These are phyloP conservation scores for Trifolium subterraneum DNA, from an alignment of 306 rosid species.

Conservation along the genomic window DNA sequence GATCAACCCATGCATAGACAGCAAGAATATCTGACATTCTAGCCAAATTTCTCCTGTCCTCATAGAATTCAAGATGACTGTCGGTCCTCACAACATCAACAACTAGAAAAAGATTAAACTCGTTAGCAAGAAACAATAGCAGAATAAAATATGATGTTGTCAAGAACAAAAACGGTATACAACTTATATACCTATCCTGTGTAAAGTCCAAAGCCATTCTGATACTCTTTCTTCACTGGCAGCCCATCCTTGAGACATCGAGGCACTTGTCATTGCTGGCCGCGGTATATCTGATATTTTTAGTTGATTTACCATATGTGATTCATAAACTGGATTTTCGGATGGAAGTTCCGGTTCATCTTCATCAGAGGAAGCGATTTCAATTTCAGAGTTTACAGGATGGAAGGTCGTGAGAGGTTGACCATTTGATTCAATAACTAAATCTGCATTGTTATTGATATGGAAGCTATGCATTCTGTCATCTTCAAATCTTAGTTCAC, in stretches of 20 bases:
- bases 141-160: conserved; percentile 16
- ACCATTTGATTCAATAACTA: conserved; percentile 68
- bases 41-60: conserved; percentile 83
- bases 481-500: conserved; percentile 57
- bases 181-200: conserved; percentile 71
- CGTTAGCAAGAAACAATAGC: conserved; percentile 41
- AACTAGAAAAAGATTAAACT: conserved; percentile 55
- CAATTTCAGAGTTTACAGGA: conserved; percentile 60
- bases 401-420: conserved; percentile 50
- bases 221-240: conserved; percentile 70
- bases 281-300: conserved; percentile 78
- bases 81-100: conserved; percentile 98
- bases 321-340: conserved; percentile 46
- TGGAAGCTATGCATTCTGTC: conserved; percentile 76
- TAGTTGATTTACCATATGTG: conserved; percentile 56
- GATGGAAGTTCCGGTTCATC: conserved; percentile 51
- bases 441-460: conserved; percentile 70
- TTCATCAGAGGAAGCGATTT: conserved; percentile 56
- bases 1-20: conserved; percentile 98
- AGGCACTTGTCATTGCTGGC: conserved; percentile 51
- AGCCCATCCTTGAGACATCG: conserved; percentile 52
- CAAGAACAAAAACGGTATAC: conserved; percentile 10
- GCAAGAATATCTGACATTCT: conserved; percentile 99
- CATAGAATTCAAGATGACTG: conserved; percentile 89
- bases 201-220: conserved; percentile 99